Evolutionary conservation across 1,284 basidiomycete genomes (phyloP), one percentile per base, ranked within the genome.

Genomic region (Melampsora larici-populina): DNA sequence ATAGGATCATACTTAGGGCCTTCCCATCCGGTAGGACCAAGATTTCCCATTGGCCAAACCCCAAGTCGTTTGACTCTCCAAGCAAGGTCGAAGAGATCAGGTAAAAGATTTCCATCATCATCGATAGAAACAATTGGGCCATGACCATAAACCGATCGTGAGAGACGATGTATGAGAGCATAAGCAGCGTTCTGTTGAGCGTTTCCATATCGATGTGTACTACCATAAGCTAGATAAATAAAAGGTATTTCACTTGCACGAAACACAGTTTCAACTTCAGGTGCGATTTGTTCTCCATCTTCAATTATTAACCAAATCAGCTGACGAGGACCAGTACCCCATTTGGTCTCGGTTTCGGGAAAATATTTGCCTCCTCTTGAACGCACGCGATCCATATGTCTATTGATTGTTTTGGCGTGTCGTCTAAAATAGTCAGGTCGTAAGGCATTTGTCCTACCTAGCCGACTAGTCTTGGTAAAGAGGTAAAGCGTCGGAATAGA

Each of bases 1-100:
- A 65, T 64, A 11, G 24, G 73, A 40, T 79, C 69, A 43, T 68
- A 78, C 21, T 48, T 62, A 1, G 78, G 78, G n/a, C 78, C 74
- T 46, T 79, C 78, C 73, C 72, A 79, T 17, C 78, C 74, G 36
- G 24, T 36, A 21, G 78, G 73, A n/a, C 73, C 68, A 18, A 79
- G 55, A 33, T 79, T 79, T 21, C 78, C 78, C 74, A 79, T 79
- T 5, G 78, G 78, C 78, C 78, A 79, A 58, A 79, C 76, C 9
- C 73, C 74, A 4, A 77, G n/a, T n/a, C 31, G 36, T 33, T 70
- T 55, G 36, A 79, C 60, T n/a, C 49, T 58, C 78, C 78, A 79
- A 60, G 69, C 49, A 29, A 69, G 48, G 33, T 68, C 43, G 33
- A 77, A 68, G 36, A 79, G 65, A n/a, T 79, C 63, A 43, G 40